A percentile compares a stretch with the other conserved stretches of the same genome.
phyloP scores from a whole-genome alignment of 345 rosid genomes.

The Gossypium bickii region DNA sequence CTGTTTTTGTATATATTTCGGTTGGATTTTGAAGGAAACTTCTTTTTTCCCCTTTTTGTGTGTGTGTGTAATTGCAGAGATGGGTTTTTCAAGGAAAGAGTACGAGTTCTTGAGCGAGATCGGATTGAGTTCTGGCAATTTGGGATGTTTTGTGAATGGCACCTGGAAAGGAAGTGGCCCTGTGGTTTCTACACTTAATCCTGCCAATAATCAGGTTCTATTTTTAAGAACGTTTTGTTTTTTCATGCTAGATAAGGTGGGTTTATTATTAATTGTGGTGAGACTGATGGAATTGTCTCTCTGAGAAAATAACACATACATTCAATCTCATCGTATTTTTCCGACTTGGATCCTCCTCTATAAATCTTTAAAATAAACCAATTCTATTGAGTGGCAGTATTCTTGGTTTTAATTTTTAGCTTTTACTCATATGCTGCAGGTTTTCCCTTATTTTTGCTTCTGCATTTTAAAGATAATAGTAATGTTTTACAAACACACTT shows the following conservation, averaged over 20 bases:
- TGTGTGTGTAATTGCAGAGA: constrained; percentile 32
- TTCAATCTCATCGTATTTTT: background rate
- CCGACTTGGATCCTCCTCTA: no score
- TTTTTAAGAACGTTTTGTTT: background rate
- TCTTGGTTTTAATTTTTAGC: background rate
- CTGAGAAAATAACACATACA: background rate
- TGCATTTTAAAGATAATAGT: background rate
- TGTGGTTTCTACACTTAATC: constrained; percentile 57
- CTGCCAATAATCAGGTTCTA: constrained; percentile 78
- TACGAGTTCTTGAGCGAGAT: constrained; percentile 75
- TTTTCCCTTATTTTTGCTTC: background rate
- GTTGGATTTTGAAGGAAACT: background rate
- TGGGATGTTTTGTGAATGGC: constrained; percentile 71
- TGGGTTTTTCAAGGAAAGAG: constrained; percentile 63
- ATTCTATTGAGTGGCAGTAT: background rate
- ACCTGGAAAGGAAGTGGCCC: constrained; percentile 77
- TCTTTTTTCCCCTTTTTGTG: background rate
- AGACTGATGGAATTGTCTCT: background rate
- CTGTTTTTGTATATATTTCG: background rate
- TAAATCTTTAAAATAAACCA: background rate
- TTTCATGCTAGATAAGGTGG: background rate
- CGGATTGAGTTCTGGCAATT: constrained; percentile 57
- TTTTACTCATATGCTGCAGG: background rate
- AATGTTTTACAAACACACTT: background rate
- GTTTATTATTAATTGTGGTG: background rate